Base-by-base conservation (phyloP, 2,329 filamentous ascomycete genomes). In the Fusarium mangiferae region DNA sequence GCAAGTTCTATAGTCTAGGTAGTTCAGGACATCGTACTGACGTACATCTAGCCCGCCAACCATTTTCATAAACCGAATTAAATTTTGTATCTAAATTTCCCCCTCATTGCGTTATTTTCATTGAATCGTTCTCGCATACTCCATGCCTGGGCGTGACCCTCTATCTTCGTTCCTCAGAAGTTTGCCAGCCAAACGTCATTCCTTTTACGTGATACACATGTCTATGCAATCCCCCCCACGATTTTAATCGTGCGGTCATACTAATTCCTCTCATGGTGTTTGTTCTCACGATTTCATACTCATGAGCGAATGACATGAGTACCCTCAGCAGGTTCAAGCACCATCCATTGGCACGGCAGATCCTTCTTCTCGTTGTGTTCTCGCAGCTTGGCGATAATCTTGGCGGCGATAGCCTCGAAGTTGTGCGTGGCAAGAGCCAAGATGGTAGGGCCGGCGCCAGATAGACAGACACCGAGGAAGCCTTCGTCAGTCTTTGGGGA, bases 391-490 rank as follows among this genome's bases (percentile, higher is more conserved):
- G 86, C 84, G 69, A 98, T 91, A 77, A 97, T 94, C 79, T 91
- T 90, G 57, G 91, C 85, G 7, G 96, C 96, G 77, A 99, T 98
- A 66, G 90, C 87, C 68, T 95, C 92, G 81, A 98, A 98, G 84
- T 97, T 94, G 75, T 92, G 88, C 5, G 96, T 98, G 5, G 96
- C 96, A 45, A 99, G 88, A 7, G 96, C 96, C 49, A 99, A 87
- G 73, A 99, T 98, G 35, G 96, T 98, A 28, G 96, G 96, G 0
- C 96, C 96, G 13, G 96, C 96, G 26, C 96, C 96, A 2, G 95
- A 98, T 33, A 99, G 87, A 82, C 96, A 99, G 72, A 98, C 97
- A 45, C 96, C 96, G 61, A 98, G 88, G 61, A 99, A 90, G 11
- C 96, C 96, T 4, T 93, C 91, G 81, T 98, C 94, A 10, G 93